A percentile compares a stretch with the other conserved stretches of the same genome.
Conservation (phyloP, 805 yeast genomes). For the Lipomyces sp. region DNA sequence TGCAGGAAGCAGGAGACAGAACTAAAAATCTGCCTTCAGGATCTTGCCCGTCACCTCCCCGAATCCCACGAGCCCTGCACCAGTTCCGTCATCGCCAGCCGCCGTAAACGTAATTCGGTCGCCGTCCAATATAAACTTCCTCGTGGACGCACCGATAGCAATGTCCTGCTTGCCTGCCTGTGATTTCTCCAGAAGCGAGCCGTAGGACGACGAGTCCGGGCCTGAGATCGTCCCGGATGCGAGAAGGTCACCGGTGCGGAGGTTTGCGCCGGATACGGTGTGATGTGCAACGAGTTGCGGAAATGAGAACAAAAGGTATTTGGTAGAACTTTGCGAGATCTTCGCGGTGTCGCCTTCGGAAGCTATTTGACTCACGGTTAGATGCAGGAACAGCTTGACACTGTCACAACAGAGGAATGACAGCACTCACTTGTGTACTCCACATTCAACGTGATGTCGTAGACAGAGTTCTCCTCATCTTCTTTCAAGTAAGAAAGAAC, state of each 20-base stretch:
- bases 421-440: not conserved
- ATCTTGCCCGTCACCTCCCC: constrained; percentile 26
- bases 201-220: constrained; percentile 14
- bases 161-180: constrained; percentile 21
- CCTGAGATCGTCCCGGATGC: constrained; percentile 35
- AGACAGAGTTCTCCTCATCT: constrained; percentile 14
- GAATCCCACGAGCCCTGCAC: constrained; percentile 25
- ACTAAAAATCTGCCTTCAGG: constrained; percentile 1
- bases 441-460: constrained; percentile 25
- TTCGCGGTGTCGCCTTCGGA: constrained; percentile 1
- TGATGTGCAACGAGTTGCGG: constrained; percentile 34
- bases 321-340: constrained; percentile 18
- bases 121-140: constrained; percentile 27
- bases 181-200: constrained; percentile 31
- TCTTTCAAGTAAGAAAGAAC: constrained; percentile 29
- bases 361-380: not conserved
- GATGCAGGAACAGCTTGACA: no score
- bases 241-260: constrained; percentile 32
- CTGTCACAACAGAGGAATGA: not conserved
- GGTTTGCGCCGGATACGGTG: constrained; percentile 32
- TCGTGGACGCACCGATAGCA: not conserved
- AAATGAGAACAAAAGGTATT: constrained; percentile 30
- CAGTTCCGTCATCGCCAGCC: constrained; percentile 12
- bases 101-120: constrained; percentile 28
- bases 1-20: no score